phyloP scores from a whole-genome alignment of 1,284 basidiomycete genomes.

The Pascua sp. region DNA sequence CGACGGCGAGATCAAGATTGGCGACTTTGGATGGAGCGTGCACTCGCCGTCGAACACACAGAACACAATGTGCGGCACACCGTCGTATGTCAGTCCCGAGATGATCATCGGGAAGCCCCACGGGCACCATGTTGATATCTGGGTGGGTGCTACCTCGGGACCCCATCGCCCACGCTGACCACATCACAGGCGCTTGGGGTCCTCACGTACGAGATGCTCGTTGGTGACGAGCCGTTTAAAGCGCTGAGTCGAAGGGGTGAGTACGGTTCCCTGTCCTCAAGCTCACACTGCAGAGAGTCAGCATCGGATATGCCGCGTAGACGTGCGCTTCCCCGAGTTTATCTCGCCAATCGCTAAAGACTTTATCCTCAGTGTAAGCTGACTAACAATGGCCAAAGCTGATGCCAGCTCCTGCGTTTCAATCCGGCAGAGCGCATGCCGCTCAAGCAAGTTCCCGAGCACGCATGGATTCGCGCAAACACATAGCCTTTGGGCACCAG shows the following conservation, averaged over 20 bases:
- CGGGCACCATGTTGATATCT: conserved; percentile 38
- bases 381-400: conserved; percentile 1
- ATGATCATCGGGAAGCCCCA: conserved; percentile 74
- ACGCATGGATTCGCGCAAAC: conserved; percentile 71
- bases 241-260: conserved; percentile 45
- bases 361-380: conserved; percentile 59
- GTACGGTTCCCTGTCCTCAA: conserved; percentile 5
- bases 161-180: not conserved
- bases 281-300: conserved; percentile 28
- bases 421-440: conserved; percentile 74
- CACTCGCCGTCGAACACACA: conserved; percentile 70
- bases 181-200: conserved; percentile 83
- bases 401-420: conserved; percentile 69
- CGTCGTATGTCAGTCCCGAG: conserved; percentile 94
- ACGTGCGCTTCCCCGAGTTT: conserved; percentile 66
- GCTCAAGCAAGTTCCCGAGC: conserved; percentile 68
- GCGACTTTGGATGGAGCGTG: conserved; percentile 98
- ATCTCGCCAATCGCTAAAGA: conserved; percentile 62
- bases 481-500: no score
- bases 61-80: conserved; percentile 84
- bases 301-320: conserved; percentile 53
- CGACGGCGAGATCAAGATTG: conserved; percentile 96
- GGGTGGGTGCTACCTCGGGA: conserved; percentile 26
- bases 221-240: conserved; percentile 89
- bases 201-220: conserved; percentile 87